Evolutionary conservation across 108 stramenopile genomes (phyloP), one percentile per base, ranked within the genome.

Genomic region (Aurantiochytrium sp.): DNA sequence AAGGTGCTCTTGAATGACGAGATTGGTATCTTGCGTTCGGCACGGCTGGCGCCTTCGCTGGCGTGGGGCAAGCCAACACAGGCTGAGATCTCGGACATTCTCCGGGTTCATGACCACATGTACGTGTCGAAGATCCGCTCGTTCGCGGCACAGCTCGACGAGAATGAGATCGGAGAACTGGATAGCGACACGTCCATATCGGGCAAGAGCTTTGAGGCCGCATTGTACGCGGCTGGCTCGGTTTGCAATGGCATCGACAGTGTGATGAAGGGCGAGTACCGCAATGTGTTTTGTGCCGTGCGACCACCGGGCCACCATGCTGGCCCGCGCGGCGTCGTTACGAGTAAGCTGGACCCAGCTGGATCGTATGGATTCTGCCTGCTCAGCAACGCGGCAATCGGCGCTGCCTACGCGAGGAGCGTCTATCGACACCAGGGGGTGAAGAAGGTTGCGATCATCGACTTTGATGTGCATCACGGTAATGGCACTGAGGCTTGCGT

Each of bases 291-390:
- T 91, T 98, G 98, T 87, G 97, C 96, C 5, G 94, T 99, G 73
- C 96, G 99, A 45, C 99, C 99, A 25, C 99, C 99, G 4, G 99
- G 99, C 53, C 99, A 99, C 92, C 99, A 99, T 93, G 98, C 98
- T 44, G 98, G 98, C 21, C 96, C 97, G 29, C 76, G 96, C 18
- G 99, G 99, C 25, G 23, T 44, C 4, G 89, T 90, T 5, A 58
- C 88, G 47, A 42, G 51, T 87, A 45, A 51, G n/a, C 4, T 44
- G 5, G 89, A 90, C 87, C 73, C 58, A 5, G n/a, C 45, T 12
- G 76, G 76, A 16, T 95, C 95, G 12, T 98, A 98, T 91, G 99
- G 99, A 4, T 99, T 99, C 91, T 99, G 98, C 91, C 95, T 99
- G 6, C 93, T 99, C 64, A 99, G 99, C 93, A 99, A 99, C 92